phyloP scores from a whole-genome alignment of 2,329 filamentous ascomycete species.

The Penicillium olsonii region DNA sequence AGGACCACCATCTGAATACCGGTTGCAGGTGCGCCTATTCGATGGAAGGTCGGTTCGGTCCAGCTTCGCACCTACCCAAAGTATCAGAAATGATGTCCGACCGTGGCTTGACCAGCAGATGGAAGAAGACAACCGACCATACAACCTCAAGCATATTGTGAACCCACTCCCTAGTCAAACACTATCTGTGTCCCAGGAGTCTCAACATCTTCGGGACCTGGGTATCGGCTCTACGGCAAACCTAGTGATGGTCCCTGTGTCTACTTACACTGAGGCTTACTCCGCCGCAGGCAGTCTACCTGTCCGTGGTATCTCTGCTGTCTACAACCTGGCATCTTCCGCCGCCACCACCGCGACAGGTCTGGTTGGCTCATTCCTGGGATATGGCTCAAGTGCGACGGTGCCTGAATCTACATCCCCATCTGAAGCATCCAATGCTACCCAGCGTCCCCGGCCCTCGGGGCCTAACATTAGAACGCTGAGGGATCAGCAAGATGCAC shows the following conservation, averaged over 20 bases:
- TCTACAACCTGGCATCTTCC: conserved; percentile 46
- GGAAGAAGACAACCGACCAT: conserved; percentile 63
- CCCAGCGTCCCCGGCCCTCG: conserved; percentile 16
- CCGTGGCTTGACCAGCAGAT: conserved; percentile 72
- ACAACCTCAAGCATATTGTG: conserved; percentile 81
- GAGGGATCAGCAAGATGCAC: conserved; percentile 55
- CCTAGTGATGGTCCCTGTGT: conserved; percentile 74
- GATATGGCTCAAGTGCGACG: conserved; percentile 34
- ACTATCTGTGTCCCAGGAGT: conserved; percentile 75
- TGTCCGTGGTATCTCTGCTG: conserved; percentile 43
- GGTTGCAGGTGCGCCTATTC: conserved; percentile 77
- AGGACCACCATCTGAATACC: conserved; percentile 46
- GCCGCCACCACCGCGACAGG: conserved; percentile 45
- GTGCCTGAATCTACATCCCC: conserved; percentile 14
- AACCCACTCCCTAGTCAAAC: conserved; percentile 74
- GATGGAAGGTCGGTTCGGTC: conserved; percentile 78
- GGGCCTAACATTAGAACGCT: conserved; percentile 54
- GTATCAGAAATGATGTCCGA: conserved; percentile 67
- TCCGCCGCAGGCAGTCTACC: conserved; percentile 40
- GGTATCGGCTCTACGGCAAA: conserved; percentile 78
- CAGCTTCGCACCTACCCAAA: conserved; percentile 66
- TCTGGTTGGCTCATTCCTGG: conserved; percentile 47
- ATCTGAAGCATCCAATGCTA: conserved; percentile 7
- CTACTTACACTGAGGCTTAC: conserved; percentile 63
- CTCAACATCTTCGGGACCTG: conserved; percentile 65